Evolutionary conservation across 2,329 filamentous ascomycete species (phyloP), one percentile per base, ranked within the genome.

Genomic region (Phaeoacremonium minimum): DNA sequence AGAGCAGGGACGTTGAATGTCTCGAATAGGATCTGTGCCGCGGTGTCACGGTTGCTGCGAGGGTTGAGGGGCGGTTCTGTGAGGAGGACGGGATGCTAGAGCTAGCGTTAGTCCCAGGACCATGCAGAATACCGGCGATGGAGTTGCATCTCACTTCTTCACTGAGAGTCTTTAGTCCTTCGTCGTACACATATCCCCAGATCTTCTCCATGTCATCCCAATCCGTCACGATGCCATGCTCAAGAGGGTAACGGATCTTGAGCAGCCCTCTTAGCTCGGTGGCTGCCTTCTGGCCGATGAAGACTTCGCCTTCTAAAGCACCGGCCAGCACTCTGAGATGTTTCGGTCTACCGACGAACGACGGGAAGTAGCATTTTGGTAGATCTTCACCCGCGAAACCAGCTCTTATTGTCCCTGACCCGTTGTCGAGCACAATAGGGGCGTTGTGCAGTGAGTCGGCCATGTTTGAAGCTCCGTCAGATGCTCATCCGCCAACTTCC

Each of bases 191-290:
- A 57, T 95, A 93, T 54, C 94, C 87, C 93, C 93, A 98, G 66
- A 98, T 98, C 68, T 88, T 83, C 71, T 98, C 93, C 93, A 98
- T 98, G 58, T 98, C 93, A 58, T 97, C 93, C 93, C 93, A 98
- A 64, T 98, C 89, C 50, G 93, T 98, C 45, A 98, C 93, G 53
- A 98, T 94, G 51, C 93, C 93, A 61, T 98, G 93, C 67, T 97
- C 93, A 37, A 98, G 70, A 30, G 93, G 93, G 60, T 97, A 97
- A 47, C 82, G 77, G 52, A 98, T 96, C 76, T 97, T 98, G 51
- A 98, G 75, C 43, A 98, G 70, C 4, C 93, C 93, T 55, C 91
- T 81, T 54, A 95, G 74, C 57, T 97, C 90, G 51, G 89, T 86
- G 41, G 91, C 90, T 14, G 79, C 79, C 61, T 88, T 84, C 52